These are phyloP conservation scores for Hygrophila difformis DNA, from an alignment of 257 asterid species.

Conservation along the genomic window DNA sequence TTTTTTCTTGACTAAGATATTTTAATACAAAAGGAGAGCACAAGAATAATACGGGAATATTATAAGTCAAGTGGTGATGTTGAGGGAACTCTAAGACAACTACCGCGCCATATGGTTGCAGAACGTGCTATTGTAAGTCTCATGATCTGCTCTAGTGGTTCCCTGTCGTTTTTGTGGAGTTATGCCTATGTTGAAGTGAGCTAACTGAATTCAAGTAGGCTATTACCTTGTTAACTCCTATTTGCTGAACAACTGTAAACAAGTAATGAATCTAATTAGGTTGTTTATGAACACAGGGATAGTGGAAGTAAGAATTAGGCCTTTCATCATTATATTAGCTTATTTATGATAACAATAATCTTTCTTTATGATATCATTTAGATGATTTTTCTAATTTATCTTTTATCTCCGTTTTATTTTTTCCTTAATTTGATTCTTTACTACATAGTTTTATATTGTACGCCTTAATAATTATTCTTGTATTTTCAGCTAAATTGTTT, in stretches of 20 bases:
- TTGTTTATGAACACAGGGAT: neutral
- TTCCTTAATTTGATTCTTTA: neutral
- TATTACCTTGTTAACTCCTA: neutral
- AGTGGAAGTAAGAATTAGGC: conserved; percentile 4
- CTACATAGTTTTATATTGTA: conserved; percentile 1
- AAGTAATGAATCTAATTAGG: neutral
- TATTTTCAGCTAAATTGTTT: conserved; percentile 60
- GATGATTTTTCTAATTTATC: neutral
- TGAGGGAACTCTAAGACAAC: conserved; percentile 79
- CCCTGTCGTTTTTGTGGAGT: neutral
- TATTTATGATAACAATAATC: neutral
- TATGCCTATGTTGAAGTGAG: neutral
- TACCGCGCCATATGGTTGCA: conserved; percentile 83
- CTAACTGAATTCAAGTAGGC: neutral
- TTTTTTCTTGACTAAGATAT: conserved; percentile 40
- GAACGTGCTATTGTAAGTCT: conserved; percentile 82
- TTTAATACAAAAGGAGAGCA: conserved; percentile 64
- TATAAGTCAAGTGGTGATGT: conserved; percentile 72
- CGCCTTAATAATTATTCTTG: conserved; percentile 13
- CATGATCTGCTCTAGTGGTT: neutral
- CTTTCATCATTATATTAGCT: neutral
- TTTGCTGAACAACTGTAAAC: neutral
- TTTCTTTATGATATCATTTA: neutral
- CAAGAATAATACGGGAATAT: conserved; percentile 55
- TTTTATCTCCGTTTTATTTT: neutral